A percentile compares a stretch with the other conserved stretches of the same genome.
Evolutionary conservation across 306 rosid species (phyloP).

Genomic region (Casuarina cunninghamiana): DNA sequence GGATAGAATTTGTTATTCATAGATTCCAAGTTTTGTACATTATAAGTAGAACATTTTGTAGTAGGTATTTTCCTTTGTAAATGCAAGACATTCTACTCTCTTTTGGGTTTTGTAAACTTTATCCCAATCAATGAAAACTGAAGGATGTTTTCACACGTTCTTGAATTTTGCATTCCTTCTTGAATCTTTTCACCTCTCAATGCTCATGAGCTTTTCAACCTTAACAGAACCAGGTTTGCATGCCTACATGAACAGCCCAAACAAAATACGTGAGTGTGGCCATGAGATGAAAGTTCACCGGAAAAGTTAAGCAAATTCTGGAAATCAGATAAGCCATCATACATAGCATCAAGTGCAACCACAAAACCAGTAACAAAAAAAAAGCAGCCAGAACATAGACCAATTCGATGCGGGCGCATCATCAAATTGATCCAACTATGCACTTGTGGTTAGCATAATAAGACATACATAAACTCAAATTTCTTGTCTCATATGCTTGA

Average conservation of each 20-base stretch:
- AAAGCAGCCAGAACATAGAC: constrained; percentile 3
- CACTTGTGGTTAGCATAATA: not conserved
- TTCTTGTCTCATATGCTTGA: not conserved
- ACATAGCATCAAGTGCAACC: not conserved
- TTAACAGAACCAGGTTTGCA: constrained; percentile 85
- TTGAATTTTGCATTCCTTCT: no score
- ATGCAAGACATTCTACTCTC: no score
- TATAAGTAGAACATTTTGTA: no score
- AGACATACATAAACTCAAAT: not conserved
- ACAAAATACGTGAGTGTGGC: constrained; percentile 10
- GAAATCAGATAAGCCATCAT: not conserved
- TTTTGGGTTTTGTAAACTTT: no score
- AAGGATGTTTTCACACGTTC: no score
- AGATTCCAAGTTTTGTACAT: no score
- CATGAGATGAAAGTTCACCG: constrained; percentile 14
- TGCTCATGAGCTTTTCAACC: constrained; percentile 85
- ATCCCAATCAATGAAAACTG: no score
- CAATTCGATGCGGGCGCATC: no score
- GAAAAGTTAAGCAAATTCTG: constrained; percentile 4
- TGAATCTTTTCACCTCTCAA: constrained; percentile 52
- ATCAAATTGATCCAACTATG: no score
- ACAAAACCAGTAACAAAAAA: constrained; percentile 2
- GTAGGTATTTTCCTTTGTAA: no score
- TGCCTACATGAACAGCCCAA: constrained; percentile 55
- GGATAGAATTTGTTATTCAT: no score